Evolutionary conservation across 2,329 filamentous ascomycete species (phyloP).

Genomic region (Fusarium citri): DNA sequence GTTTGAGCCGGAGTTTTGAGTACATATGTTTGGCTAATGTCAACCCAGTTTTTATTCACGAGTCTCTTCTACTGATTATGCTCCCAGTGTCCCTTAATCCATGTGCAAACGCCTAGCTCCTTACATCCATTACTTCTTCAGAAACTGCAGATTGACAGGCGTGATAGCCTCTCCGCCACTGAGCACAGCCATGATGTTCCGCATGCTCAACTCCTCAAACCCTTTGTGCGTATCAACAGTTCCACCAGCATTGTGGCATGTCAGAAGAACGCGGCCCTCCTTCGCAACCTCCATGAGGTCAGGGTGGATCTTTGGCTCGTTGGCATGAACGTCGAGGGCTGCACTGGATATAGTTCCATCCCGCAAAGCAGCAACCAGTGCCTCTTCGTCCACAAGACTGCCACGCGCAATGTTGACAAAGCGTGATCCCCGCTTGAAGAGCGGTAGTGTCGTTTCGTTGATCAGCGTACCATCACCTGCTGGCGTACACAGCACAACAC

Average conservation of each 20-base stretch:
- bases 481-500: conserved; percentile 71
- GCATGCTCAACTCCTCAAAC: conserved; percentile 74
- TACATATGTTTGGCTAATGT: conserved; percentile 20
- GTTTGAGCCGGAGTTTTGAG: conserved; percentile 35
- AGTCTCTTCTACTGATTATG: conserved; percentile 5
- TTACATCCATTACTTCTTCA: conserved; percentile 47
- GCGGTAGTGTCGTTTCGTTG: conserved; percentile 57
- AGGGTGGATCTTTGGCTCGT: conserved; percentile 67
- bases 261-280: conserved; percentile 64
- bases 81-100: too few relatives aligned
- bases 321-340: conserved; percentile 72
- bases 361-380: conserved; percentile 69
- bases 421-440: conserved; percentile 65
- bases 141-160: conserved; percentile 70
- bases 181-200: conserved; percentile 72
- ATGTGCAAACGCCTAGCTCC: conserved; percentile 15
- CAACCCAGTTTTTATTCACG: not conserved
- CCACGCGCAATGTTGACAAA: conserved; percentile 76
- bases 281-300: conserved; percentile 56
- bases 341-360: conserved; percentile 61
- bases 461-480: conserved; percentile 60
- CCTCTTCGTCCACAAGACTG: conserved; percentile 72
- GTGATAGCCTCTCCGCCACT: conserved; percentile 64
- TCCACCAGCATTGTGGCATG: conserved; percentile 76
- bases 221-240: conserved; percentile 74